A percentile compares a stretch with the other conserved stretches of the same genome.
phyloP scores from a whole-genome alignment of 2,329 filamentous ascomycete species.

The Magnaporthiopsis poae region DNA sequence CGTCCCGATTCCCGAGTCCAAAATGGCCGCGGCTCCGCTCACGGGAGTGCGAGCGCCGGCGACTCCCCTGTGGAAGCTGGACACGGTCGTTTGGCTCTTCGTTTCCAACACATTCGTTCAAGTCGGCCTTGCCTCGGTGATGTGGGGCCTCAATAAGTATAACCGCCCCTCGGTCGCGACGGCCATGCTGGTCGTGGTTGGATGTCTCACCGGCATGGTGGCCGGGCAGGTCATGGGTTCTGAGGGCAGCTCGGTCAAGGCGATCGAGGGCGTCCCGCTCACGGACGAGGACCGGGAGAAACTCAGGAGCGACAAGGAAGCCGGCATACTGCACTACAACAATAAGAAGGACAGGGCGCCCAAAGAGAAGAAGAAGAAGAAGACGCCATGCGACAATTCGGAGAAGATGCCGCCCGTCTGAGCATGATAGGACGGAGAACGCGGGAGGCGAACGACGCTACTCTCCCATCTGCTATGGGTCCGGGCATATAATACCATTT shows the following conservation, averaged over 20 bases:
- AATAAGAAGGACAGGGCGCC: constrained; percentile 44
- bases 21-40: constrained; percentile 56
- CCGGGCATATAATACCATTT: neutral
- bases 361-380: constrained; percentile 24
- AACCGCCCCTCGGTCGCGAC: constrained; percentile 71
- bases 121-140: constrained; percentile 61
- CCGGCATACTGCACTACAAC: constrained; percentile 50
- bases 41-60: constrained; percentile 61
- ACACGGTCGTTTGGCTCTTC: constrained; percentile 70
- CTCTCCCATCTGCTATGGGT: neutral
- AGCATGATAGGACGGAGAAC: neutral
- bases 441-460: neutral
- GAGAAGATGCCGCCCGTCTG: constrained; percentile 15
- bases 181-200: constrained; percentile 67
- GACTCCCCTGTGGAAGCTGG: constrained; percentile 64
- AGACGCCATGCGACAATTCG: neutral
- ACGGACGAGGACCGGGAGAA: constrained; percentile 42
- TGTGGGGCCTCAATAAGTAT: constrained; percentile 71
- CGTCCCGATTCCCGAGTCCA: constrained; percentile 54
- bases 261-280: constrained; percentile 60
- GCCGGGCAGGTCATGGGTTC: constrained; percentile 61
- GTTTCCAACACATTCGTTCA: constrained; percentile 73
- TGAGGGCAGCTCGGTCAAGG: constrained; percentile 64
- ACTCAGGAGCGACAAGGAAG: constrained; percentile 41
- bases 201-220: constrained; percentile 56